Percentiles rank a stretch among this genome's conserved stretches.
Conservation (phyloP, 2,329 filamentous ascomycete genomes). For the Sodiomyces alkalinus region DNA sequence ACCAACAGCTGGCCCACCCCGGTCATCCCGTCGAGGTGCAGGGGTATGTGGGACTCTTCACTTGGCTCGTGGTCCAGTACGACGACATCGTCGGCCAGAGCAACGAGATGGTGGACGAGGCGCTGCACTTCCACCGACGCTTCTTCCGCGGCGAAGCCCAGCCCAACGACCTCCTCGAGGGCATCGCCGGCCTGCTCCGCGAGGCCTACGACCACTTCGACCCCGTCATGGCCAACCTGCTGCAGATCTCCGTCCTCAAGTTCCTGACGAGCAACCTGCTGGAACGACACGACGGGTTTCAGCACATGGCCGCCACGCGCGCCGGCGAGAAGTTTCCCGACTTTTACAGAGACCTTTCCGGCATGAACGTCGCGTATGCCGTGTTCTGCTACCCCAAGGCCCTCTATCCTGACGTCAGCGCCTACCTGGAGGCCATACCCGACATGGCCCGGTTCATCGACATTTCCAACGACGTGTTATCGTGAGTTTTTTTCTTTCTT, state of each 20-base stretch:
- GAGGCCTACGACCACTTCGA: too few species aligned
- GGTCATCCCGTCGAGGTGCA: slow-evolving; percentile 7
- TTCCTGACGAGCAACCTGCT: slow-evolving; percentile 10
- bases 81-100: slow-evolving; percentile 10
- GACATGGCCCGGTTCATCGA: slow-evolving; percentile 11
- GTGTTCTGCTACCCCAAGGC: slow-evolving; percentile 10
- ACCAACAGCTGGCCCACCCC: slow-evolving; percentile 9
- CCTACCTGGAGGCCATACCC: slow-evolving; percentile 10
- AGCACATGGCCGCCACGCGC: slow-evolving; percentile 6
- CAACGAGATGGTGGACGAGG: slow-evolving; percentile 9
- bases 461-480: slow-evolving; percentile 11
- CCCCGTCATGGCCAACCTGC: slow-evolving; percentile 7
- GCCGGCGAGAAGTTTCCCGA: slow-evolving; percentile 8
- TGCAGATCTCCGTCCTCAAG: slow-evolving; percentile 10
- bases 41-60: slow-evolving; percentile 10
- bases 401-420: slow-evolving; percentile 7
- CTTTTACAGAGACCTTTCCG: slow-evolving; percentile 9
- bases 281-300: slow-evolving; percentile 9
- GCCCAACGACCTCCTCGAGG: slow-evolving; percentile 9
- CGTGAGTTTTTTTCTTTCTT: slow-evolving; percentile 5
- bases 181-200: too few species aligned
- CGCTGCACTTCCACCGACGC: slow-evolving; percentile 6
- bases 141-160: slow-evolving; percentile 9
- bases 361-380: slow-evolving; percentile 10
- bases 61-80: slow-evolving; percentile 11